phyloP scores from a whole-genome alignment of 2,329 filamentous ascomycete species.

The Lachnellula suecica region DNA sequence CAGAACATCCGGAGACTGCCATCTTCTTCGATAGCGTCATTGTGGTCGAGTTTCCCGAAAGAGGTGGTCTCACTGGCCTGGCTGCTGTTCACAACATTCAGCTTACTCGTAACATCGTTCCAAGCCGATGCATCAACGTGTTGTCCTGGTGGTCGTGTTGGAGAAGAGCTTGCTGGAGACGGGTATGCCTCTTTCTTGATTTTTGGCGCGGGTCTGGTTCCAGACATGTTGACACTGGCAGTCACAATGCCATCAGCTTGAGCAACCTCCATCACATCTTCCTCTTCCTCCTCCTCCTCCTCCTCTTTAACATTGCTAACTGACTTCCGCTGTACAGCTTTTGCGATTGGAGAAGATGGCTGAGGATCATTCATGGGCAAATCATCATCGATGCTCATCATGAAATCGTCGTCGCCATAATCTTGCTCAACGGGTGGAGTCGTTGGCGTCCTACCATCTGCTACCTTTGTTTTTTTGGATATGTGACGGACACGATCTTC shows the following conservation, averaged over 20 bases:
- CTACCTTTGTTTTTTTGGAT: conserved; percentile 57
- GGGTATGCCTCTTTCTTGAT: conserved; percentile 64
- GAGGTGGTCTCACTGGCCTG: conserved; percentile 61
- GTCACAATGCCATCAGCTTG: conserved; percentile 69
- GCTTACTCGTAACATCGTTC: conserved; percentile 81
- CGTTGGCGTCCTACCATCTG: conserved; percentile 48
- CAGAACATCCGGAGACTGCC: conserved; percentile 94
- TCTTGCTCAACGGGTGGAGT: conserved; percentile 45
- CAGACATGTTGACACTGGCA: conserved; percentile 80
- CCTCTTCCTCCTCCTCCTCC: conserved; percentile 68
- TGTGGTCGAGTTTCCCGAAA: conserved; percentile 78
- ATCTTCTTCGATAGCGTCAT: conserved; percentile 89
- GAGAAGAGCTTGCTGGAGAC: conserved; percentile 75
- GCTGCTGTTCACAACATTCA: conserved; percentile 81
- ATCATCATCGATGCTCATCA: conserved; percentile 59
- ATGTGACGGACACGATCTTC: conserved; percentile 47
- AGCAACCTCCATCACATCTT: conserved; percentile 85
- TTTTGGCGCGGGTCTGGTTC: conserved; percentile 75
- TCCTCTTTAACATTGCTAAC: conserved; percentile 58
- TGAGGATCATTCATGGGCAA: conserved; percentile 83
- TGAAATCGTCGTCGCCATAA: conserved; percentile 56
- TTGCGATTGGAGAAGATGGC: conserved; percentile 83
- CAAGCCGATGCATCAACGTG: conserved; percentile 79
- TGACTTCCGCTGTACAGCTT: conserved; percentile 71
- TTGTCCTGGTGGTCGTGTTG: conserved; percentile 57